Evolutionary conservation across 805 yeast species (phyloP), one percentile per base, ranked within the genome.

Genomic region (Metschnikowia continentalis): DNA sequence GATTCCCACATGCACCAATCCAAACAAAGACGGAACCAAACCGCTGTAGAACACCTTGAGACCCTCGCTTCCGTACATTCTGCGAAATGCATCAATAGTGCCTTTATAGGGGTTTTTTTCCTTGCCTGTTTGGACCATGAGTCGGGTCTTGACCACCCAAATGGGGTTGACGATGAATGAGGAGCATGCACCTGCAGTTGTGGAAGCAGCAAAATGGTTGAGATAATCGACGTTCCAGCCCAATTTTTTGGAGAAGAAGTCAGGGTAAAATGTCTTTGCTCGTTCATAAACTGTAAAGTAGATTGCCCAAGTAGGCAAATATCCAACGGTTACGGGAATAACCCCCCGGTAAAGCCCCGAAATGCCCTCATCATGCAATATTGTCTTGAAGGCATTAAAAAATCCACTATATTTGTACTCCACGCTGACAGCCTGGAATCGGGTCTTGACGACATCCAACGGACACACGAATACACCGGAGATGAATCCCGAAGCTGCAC

Each of bases 281-380:
- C 78, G 72, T 63, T 92, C 98, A 67, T 94, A 94, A 32, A 90
- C 87, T 6, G 92, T 79, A 69, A 94, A 94, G 66, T 94, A 94
- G 43, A 94, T 88, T 77, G 90, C 90, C 99, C 99, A 94, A 0
- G 97, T 90, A 14, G 99, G 99, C 60, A 94, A 83, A 68, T 94
- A 94, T 0, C 99, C 99, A 46, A 92, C 69, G 1, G 92, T 79
- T 37, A 92, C 90, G n/a, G 99, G 98, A 1, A 86, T 86, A 22
- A 94, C 70, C 4, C 99, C 99, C 54, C 96, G 74, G 65, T 94
- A 94, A 13, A 94, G 74, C 0, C 98, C 98, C 38, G 80, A 68
- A 1, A 82, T 60, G 8, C 97, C 96, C 69, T 91, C 97, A 50
- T 90, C 92, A 36, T 68, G 66, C 51, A 81, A 69, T 17, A 92